Base-by-base conservation (phyloP, 1,139 yeast species). In the Yamadazyma pseudoaaseri region DNA sequence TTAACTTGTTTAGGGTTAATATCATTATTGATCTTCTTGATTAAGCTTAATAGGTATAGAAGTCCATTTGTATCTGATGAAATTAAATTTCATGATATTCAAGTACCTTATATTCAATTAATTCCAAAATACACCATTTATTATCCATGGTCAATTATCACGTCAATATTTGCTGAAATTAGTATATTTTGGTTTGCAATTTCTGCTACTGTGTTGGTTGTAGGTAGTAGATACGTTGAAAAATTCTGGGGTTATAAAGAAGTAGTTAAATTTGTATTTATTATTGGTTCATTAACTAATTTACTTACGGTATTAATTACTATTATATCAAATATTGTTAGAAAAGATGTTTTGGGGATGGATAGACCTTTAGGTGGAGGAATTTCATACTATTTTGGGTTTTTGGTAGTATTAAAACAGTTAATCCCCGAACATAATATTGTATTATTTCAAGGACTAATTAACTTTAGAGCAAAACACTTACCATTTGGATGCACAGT, bases 381-480 rank as follows among this genome's bases (percentile, higher is more conserved):
- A 14, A 73, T 79, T 27, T 79, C 87, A 1, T 63, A 86, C 39
- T 70, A 84, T 42, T 67, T 86, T 51, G 92, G 87, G 3, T 83
- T 86, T 47, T 62, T 89, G 38, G 95, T 90, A 22, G 94, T 89
- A 6, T 77, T 87, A 54, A 89, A 87, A 58, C 97, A 90, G 58
- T 66, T 86, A 47, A 79, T 86, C 20, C 97, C 97, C 5, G 97
- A 90, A 54, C 95, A 87, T 52, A 81, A 86, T 36, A 73, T 87
- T 36, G 76, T 77, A 17, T 60, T 89, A 26, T 79, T 84, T 52
- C 71, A 77, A 36, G 81, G 87, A 0, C 54, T 72, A 16, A 57
- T 84, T 38, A 79, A 81, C 47, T 71, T 83, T 42, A 73, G 95
- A 45, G 79, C 81, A 35, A 81, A 86, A 58, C 84, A 86, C 42